Evolutionary conservation across 1,284 basidiomycete genomes (phyloP).

Genomic region (Papiliotrema terrestris): DNA sequence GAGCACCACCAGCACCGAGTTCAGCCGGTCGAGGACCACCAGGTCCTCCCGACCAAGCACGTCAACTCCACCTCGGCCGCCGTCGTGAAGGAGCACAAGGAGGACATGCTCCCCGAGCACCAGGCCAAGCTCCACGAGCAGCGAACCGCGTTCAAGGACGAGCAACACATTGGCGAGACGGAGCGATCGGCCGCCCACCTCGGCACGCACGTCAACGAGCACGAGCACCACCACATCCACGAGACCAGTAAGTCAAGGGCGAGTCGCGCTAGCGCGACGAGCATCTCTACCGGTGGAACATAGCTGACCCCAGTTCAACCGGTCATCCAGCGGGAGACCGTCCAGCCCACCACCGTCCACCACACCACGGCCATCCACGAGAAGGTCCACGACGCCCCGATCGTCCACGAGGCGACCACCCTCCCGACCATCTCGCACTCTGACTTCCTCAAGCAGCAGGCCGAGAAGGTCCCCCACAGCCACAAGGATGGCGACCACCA

Average conservation of each 20-base stretch:
- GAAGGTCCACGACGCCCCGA: constrained; percentile 44
- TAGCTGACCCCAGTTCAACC: constrained; percentile 36
- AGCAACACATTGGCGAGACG: constrained; percentile 24
- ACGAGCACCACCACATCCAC: constrained; percentile 49
- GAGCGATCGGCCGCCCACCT: constrained; percentile 28
- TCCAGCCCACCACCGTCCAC: constrained; percentile 45
- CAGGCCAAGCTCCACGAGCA: constrained; percentile 44
- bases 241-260: constrained; percentile 27
- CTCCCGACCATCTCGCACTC: constrained; percentile 39
- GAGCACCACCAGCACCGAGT: constrained; percentile 48
- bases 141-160: constrained; percentile 32
- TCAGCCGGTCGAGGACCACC: constrained; percentile 42
- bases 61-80: constrained; percentile 32
- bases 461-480: constrained; percentile 10
- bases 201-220: constrained; percentile 39
- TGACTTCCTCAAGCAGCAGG: constrained; percentile 42
- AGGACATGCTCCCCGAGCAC: constrained; percentile 48
- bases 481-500: constrained; percentile 38
- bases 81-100: constrained; percentile 42
- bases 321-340: constrained; percentile 47
- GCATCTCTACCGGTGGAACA: neutral
- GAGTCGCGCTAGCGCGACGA: neutral
- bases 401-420: constrained; percentile 40
- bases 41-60: constrained; percentile 39
- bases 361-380: constrained; percentile 44